Evolutionary conservation across 352 stramenopile species (phyloP).

Genomic region (Peronospora farinosa): DNA sequence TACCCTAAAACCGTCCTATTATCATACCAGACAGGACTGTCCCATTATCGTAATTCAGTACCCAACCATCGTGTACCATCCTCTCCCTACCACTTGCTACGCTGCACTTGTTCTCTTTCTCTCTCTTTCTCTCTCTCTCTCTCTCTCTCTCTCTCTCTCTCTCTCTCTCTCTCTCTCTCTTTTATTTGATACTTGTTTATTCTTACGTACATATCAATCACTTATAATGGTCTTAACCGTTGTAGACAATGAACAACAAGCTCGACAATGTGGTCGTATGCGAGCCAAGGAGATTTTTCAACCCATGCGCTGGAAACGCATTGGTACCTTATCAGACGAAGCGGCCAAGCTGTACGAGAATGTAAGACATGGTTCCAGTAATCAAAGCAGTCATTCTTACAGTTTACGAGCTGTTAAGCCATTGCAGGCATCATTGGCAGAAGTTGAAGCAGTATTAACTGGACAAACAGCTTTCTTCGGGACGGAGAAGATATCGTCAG

Average conservation of each 20-base stretch:
- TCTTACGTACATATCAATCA: too few species aligned
- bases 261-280: conserved; percentile 40
- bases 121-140: too few species aligned
- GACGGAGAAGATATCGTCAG: conserved; percentile 21
- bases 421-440: conserved; percentile 38
- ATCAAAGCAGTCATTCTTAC: conserved; percentile 13
- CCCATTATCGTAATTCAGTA: too few species aligned
- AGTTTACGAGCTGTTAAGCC: conserved; percentile 52
- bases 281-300: conserved; percentile 70
- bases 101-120: too few species aligned
- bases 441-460: conserved; percentile 52
- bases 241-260: conserved; percentile 49
- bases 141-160: too few species aligned
- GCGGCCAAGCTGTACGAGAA: conserved; percentile 58
- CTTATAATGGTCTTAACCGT: conserved; percentile 29
- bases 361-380: conserved; percentile 7
- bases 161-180: too few species aligned
- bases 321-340: conserved; percentile 42
- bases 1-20: too few species aligned
- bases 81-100: too few species aligned
- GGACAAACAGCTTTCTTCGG: conserved; percentile 24
- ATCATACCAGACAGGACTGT: too few species aligned
- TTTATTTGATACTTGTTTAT: not conserved
- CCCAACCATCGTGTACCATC: too few species aligned
- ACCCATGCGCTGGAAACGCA: conserved; percentile 62